Conservation (phyloP, 2,329 filamentous ascomycete genomes). For the Teratosphaeria viscida region DNA sequence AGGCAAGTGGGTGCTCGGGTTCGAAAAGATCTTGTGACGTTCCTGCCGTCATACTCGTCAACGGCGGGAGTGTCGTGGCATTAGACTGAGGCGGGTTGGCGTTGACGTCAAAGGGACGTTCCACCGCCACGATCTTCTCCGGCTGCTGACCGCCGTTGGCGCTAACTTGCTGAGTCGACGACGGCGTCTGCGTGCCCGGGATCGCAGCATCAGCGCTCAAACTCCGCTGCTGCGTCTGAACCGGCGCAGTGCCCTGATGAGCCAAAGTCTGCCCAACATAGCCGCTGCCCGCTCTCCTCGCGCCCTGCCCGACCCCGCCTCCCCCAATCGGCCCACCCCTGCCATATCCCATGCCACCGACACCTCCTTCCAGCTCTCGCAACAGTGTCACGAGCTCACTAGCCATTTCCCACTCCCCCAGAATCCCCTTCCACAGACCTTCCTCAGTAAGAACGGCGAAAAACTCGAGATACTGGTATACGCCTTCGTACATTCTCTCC, state of each 20-base stretch:
- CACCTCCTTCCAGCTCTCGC: slow-evolving; percentile 63
- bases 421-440: slow-evolving; percentile 67
- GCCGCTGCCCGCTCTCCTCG: slow-evolving; percentile 56
- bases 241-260: neutral
- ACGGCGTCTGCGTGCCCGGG: neutral
- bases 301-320: neutral
- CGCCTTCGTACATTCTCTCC: slow-evolving; percentile 89
- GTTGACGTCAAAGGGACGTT: slow-evolving; percentile 6
- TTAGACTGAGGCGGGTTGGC: slow-evolving; percentile 22
- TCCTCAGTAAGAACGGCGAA: slow-evolving; percentile 82
- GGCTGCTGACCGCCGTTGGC: neutral
- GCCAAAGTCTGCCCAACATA: slow-evolving; percentile 27
- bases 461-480: slow-evolving; percentile 90
- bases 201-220: slow-evolving; percentile 18
- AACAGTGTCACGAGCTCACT: slow-evolving; percentile 82
- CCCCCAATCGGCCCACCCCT: neutral
- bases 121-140: neutral
- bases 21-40: slow-evolving; percentile 23
- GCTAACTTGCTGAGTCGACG: neutral
- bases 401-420: slow-evolving; percentile 85
- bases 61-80: slow-evolving; percentile 29
- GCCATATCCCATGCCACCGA: neutral
- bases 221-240: slow-evolving; percentile 10
- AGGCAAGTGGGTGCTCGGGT: slow-evolving; percentile 31
- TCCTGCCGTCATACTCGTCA: slow-evolving; percentile 2